These are phyloP conservation scores for Piper betle DNA, from an alignment of 164 flowering plant species.

Conservation along the genomic window DNA sequence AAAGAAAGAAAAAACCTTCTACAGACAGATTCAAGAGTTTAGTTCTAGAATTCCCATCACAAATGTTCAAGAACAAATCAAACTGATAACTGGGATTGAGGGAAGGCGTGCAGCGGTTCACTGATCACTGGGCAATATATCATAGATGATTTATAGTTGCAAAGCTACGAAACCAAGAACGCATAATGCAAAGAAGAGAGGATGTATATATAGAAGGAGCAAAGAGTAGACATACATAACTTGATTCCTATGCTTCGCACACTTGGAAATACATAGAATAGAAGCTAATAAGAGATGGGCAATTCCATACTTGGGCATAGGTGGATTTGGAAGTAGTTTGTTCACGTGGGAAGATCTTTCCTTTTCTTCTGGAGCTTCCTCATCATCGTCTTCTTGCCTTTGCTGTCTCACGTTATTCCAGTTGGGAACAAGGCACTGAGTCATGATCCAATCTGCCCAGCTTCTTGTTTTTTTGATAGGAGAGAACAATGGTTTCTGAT, in stretches of 20 bases:
- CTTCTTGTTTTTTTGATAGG: slow-evolving; percentile 1
- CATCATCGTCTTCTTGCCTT: slow-evolving; percentile 25
- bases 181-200: not conserved
- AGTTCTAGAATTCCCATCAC: no score
- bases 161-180: not conserved
- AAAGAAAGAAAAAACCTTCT: no score
- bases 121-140: no score
- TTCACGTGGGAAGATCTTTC: slow-evolving; percentile 39
- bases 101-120: no score
- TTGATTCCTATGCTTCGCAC: not conserved
- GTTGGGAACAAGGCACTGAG: slow-evolving; percentile 26
- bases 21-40: no score
- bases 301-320: slow-evolving; percentile 22
- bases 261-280: not conserved
- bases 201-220: not conserved
- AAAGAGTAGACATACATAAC: not conserved
- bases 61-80: not conserved
- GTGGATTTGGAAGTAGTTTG: slow-evolving; percentile 6
- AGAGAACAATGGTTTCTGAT: slow-evolving; percentile 2
- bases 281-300: not conserved
- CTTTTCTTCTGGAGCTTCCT: slow-evolving; percentile 10
- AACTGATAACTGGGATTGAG: not conserved
- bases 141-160: no score
- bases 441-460: slow-evolving; percentile 17
- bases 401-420: slow-evolving; percentile 24